Evolutionary conservation across 2,329 filamentous ascomycete species (phyloP), one percentile per base, ranked within the genome.

Genomic region (Leptographium lundbergii): DNA sequence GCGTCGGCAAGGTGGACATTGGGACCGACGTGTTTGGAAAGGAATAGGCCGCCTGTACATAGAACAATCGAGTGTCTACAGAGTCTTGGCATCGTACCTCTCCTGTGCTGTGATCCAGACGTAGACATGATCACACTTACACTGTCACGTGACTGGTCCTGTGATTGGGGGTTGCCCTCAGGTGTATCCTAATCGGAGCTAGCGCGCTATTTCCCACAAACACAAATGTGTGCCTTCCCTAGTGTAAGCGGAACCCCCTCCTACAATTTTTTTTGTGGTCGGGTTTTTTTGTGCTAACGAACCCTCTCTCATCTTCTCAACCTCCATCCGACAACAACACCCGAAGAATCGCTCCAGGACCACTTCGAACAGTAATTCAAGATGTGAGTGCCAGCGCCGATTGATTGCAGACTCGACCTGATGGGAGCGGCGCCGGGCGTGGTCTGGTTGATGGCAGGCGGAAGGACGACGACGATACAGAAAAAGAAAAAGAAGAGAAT

Each of bases 1-100:
- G 89, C 70, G 87, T 99, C 56, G 94, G 94, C 6, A 91, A 87
- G 73, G 85, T 96, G 56, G 92, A 97, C 69, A 74, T 91, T 14
- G 76, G 75, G 54, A 19, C 19, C 1, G 88, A 89, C 60, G 70
- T 75, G 7, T 79, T 80, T 68, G 70, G 72, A 53, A 74, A 74
- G 61, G 69, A 73, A n/a, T 50, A 51, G 10, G 22, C n/a, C n/a
- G n/a, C n/a, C n/a, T n/a, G 22, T 51, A 19, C 11, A 25, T 51
- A 51, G 24, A 51, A 22, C 13, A 51, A 10, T 13, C n/a, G n/a
- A n/a, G n/a, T n/a, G n/a, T n/a, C n/a, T n/a, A n/a, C n/a, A n/a
- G n/a, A n/a, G n/a, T n/a, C n/a, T n/a, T n/a, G n/a, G n/a, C n/a
- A n/a, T n/a, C n/a, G n/a, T n/a, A n/a, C n/a, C n/a, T n/a, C n/a